Conservation (phyloP, 148 eudicot species). For the Persicaria maculosa region DNA sequence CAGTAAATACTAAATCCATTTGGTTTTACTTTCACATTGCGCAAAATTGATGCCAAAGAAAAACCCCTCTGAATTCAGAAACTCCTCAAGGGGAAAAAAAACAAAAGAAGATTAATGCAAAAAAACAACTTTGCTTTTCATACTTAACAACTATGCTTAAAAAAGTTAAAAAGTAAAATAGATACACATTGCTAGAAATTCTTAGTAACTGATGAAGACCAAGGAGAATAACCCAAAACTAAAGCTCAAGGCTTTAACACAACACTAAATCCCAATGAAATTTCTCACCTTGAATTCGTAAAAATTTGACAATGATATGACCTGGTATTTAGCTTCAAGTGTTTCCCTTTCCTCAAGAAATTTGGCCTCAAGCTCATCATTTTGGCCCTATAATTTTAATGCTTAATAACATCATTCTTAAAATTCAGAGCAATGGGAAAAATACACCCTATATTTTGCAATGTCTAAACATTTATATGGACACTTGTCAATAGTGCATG, state of each 20-base stretch:
- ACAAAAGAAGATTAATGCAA: not conserved
- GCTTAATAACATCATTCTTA: not conserved
- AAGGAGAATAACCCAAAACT: no score
- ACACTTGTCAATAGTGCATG: no score
- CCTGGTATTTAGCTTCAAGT: slow-evolving; percentile 84
- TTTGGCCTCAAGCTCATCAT: slow-evolving; percentile 77
- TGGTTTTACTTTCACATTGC: not conserved
- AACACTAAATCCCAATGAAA: not conserved
- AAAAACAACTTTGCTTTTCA: not conserved
- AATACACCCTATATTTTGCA: not conserved
- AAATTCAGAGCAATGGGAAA: not conserved
- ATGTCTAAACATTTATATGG: no score
- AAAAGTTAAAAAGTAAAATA: no score
- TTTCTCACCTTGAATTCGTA: not conserved
- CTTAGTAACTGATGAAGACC: no score
- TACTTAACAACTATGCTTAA: not conserved
- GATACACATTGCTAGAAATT: not conserved
- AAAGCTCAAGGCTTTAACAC: not conserved
- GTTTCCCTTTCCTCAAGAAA: slow-evolving; percentile 87
- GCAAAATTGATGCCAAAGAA: not conserved
- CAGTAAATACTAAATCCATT: not conserved
- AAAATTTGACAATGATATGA: not conserved
- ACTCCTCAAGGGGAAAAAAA: not conserved
- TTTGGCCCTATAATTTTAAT: slow-evolving; percentile 43
- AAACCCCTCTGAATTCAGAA: not conserved